Evolutionary conservation across 164 flowering plant species (phyloP), one percentile per base, ranked within the genome.

Genomic region (Euptelea pleiosperma): DNA sequence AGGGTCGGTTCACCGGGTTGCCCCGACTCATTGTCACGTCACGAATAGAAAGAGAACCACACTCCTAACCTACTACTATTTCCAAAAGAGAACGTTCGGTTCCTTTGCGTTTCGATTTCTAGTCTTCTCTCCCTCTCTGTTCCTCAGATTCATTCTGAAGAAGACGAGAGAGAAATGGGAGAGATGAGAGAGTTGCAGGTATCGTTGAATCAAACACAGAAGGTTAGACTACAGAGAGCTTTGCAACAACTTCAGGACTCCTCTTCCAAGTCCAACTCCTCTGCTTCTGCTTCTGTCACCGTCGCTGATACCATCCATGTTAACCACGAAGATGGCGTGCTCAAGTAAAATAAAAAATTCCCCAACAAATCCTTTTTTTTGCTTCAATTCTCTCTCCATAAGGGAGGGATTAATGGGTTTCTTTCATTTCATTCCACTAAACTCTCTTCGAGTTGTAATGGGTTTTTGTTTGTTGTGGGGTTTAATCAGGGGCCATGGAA

Each of bases 401-500:
- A n/a, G n/a, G n/a, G n/a, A n/a, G n/a, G n/a, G n/a, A n/a, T n/a
- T n/a, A n/a, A n/a, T n/a, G n/a, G n/a, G n/a, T 41, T 65, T 10
- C 5, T 11, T 39, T 57, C 9, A 14, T 28, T 25, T 54, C 10
- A 8, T 52, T 8, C 6, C 42, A 6, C 14, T 19, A 55, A 4
- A 12, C 1, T 24, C 21, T 42, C n/a, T 51, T 52, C n/a, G n/a
- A n/a, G n/a, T n/a, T n/a, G n/a, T n/a, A n/a, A n/a, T n/a, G n/a
- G n/a, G n/a, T 18, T 16, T 52, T 50, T 54, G n/a, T 26, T 60
- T 53, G 22, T 33, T 26, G 41, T 58, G 42, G 58, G 43, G 14
- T 55, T 61, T 14, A 30, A 59, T 58, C 31, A 91, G 98, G 83
- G 99, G 99, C 28, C 99, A 90, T 68, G 99, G 99, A 52, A 90